Conservation (phyloP, 2,329 filamentous ascomycete species). For the Akanthomyces lecanii region DNA sequence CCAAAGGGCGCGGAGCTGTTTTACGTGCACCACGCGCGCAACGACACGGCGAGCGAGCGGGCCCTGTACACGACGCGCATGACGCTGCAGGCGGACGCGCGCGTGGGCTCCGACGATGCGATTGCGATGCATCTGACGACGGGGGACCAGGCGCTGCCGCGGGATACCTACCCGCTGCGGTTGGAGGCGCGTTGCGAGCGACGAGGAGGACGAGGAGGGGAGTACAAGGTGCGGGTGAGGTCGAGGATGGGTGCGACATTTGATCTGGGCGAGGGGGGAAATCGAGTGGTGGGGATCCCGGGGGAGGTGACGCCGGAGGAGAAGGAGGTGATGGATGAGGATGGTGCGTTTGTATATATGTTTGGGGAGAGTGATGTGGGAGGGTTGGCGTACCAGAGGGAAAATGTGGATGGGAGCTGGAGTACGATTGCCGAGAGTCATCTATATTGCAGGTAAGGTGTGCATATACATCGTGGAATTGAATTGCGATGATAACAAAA, state of each 20-base stretch:
- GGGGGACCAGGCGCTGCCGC: slow-evolving; percentile 29
- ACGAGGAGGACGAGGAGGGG: not conserved
- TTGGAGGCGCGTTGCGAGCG: slow-evolving; percentile 20
- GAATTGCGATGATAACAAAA: too few species aligned
- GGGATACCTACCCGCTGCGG: slow-evolving; percentile 28
- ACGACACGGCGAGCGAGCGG: slow-evolving; percentile 25
- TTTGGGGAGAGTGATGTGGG: not conserved
- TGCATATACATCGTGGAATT: not conserved
- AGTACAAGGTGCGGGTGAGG: slow-evolving; percentile 21
- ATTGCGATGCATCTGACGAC: slow-evolving; percentile 29
- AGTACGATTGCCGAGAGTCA: not conserved
- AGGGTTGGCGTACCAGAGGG: not conserved
- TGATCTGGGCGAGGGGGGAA: slow-evolving; percentile 24
- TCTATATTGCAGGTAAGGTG: not conserved
- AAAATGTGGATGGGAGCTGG: slow-evolving; percentile 3
- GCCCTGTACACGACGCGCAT: slow-evolving; percentile 33
- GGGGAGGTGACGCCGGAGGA: not conserved
- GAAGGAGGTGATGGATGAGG: not conserved
- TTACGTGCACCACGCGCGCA: slow-evolving; percentile 33
- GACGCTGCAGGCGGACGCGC: slow-evolving; percentile 24
- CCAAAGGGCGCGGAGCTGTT: slow-evolving; percentile 30
- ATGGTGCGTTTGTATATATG: not conserved
- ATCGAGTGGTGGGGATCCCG: slow-evolving; percentile 25
- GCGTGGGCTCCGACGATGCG: slow-evolving; percentile 27
- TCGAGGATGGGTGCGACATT: slow-evolving; percentile 23